A percentile compares a stretch with the other conserved stretches of the same genome.
Evolutionary conservation across 2,329 filamentous ascomycete genomes (phyloP).

Genomic region (Claviceps capensis): DNA sequence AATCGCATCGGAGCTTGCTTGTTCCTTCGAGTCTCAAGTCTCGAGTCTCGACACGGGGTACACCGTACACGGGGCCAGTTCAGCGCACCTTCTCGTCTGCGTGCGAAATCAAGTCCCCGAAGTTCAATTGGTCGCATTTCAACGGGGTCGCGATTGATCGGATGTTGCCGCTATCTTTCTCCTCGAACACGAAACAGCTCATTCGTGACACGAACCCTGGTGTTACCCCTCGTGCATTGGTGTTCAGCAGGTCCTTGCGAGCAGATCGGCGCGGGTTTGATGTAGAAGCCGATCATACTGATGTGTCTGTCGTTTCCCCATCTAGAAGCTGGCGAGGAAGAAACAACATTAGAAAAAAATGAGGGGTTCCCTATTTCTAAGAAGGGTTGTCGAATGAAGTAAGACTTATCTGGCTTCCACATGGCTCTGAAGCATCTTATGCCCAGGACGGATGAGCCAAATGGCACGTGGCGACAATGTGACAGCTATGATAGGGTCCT

Average conservation of each 20-base stretch:
- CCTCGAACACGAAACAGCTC: not conserved
- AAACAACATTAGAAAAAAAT: not conserved
- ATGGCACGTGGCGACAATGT: conserved; percentile 1
- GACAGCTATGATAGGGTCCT: not conserved
- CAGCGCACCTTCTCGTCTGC: not conserved
- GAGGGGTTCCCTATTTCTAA: not conserved
- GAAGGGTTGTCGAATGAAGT: not conserved
- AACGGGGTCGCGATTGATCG: not conserved
- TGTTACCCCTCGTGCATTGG: not conserved
- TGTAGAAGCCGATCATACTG: not conserved
- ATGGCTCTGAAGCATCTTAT: not conserved
- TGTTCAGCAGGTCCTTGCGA: not conserved
- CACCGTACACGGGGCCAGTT: not conserved
- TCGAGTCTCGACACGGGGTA: too few relatives aligned
- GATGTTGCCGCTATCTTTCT: not conserved
- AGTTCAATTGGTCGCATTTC: not conserved
- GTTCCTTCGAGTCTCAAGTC: too few relatives aligned
- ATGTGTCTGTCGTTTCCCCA: not conserved
- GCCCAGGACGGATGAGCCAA: not conserved
- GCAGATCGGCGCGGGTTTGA: not conserved
- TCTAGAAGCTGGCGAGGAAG: not conserved
- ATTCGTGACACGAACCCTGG: not conserved
- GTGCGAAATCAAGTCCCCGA: not conserved
- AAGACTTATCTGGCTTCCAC: not conserved
- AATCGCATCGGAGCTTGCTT: too few relatives aligned